Base-by-base conservation (phyloP, 192 early-diverging fungal species). In the Coemansia sp. region DNA sequence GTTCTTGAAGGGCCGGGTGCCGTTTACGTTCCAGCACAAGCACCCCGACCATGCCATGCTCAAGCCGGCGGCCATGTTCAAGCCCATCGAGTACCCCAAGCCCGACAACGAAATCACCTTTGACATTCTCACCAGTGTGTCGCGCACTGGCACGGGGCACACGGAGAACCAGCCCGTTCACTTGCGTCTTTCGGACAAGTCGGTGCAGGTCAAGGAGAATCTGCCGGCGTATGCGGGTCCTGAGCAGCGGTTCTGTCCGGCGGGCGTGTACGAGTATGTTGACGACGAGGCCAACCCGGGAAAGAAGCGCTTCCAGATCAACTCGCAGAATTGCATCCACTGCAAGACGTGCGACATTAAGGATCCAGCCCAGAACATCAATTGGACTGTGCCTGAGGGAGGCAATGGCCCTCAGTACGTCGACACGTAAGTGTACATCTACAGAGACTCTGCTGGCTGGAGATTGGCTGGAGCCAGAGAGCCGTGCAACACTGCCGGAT, bases 331-430 rank as follows among this genome's bases (percentile, higher is more conserved):
- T 81, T 99, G 97, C 74, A 94, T 99, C 53, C 97, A 99, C 81
- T 99, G 97, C 91, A 99, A 99, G 87, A 99, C 97, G 1, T 99
- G 97, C 70, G 96, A 99, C 77, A 99, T 99, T 75, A 99, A 99
- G 81, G 97, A 99, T 77, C 96, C 96, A 24, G 90, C 92, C 37
- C 97, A 99, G 83, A 98, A 99, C 79, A 98, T 99, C 83, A 91
- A 98, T 79, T 99, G 97, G 97, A 92, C 92, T 17, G 94, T 95
- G 19, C 96, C 97, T 14, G 91, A 94, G 67, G 93, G 93, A 50
- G 93, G 92, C 41, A 91, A 89, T 59, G 93, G 94, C 57, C 94
- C 94, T 35, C 90, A 90, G 63, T 93, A 93, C 72, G 79, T 82
- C 39, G 80, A 87, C 69, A 90, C 89, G 17, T 91, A 84, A 66